phyloP scores from a whole-genome alignment of 805 yeast genomes.

The Metschnikowia hibisci region DNA sequence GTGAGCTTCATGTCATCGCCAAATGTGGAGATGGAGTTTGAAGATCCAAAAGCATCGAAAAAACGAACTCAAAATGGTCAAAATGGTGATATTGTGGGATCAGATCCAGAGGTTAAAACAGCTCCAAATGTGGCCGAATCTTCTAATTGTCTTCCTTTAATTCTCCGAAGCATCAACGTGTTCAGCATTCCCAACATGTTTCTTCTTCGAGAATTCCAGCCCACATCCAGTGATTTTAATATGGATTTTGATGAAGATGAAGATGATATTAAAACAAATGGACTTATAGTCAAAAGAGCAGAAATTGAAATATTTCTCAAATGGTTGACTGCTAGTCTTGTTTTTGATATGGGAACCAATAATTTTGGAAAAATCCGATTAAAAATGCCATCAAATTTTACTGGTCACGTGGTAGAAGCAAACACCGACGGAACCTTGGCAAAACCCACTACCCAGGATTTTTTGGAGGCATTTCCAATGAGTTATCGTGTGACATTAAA shows the following conservation, averaged over 20 bases:
- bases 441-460: constrained; percentile 18
- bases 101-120: not conserved
- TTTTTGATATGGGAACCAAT: constrained; percentile 34
- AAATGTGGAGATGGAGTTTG: not conserved
- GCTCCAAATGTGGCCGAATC: constrained; percentile 25
- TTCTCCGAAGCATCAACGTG: constrained; percentile 60
- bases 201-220: constrained; percentile 21
- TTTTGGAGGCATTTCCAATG: constrained; percentile 28
- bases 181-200: constrained; percentile 57
- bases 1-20: constrained; percentile 2
- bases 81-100: not conserved
- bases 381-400: constrained; percentile 10
- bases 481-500: constrained; percentile 30
- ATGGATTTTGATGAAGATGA: constrained; percentile 36
- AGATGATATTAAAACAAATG: constrained; percentile 31
- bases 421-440: constrained; percentile 17
- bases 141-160: constrained; percentile 64
- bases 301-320: constrained; percentile 32
- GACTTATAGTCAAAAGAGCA: constrained; percentile 26
- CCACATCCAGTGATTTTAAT: constrained; percentile 25
- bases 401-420: constrained; percentile 8
- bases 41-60: not conserved
- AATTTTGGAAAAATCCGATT: constrained; percentile 15
- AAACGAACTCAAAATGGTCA: not conserved
- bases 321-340: constrained; percentile 40